Base-by-base conservation (phyloP, 345 rosid genomes). In the Brassica carinata region DNA sequence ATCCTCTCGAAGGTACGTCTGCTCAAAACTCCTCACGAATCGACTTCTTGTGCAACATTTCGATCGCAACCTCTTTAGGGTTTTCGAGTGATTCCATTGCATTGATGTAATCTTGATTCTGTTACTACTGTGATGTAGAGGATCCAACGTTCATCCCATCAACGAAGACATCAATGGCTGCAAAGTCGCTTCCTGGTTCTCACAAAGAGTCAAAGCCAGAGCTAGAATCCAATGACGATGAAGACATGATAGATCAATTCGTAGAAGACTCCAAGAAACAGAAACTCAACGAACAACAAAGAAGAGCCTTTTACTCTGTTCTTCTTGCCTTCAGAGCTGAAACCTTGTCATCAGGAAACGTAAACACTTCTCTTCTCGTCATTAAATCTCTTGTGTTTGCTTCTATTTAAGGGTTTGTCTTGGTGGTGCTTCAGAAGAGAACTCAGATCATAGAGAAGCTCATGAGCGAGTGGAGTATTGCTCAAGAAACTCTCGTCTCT, bases 301-400 rank as follows among this genome's bases (percentile, higher is more conserved):
- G 1, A 2, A 65, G 40, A 65, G 82, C 77, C 29, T 72, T 55
- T 10, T 78, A 65, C 77, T 17, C 64, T 79, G 38, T 73, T 67
- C 64, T 79, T 30, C 45, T 23, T 43, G 69, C 69, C 1, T 79
- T 79, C 69, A 10, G 0, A 0, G n/a, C 57, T 6, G 78, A 67
- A 55, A 14, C 14, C 19, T 30, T 59, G 1, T 18, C 30, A 23
- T 3, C 31, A 8, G 48, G 48, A 40, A 40, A 40, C 48, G 48
- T 40, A 40, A 76, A n/a, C 7, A 4, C 48, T 40, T 40, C 48
- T 8, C 48, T 38, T 2, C 3, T 2, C 10, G 14, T 9, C 48
- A 38, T 5, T 33, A 33, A 5, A 33, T 40, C 4, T 40, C 23
- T 10, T 10, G 13, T 38, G 11, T 38, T 40, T 40, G 48, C 48